A percentile compares a stretch with the other conserved stretches of the same genome.
Conservation (phyloP, 768 basidiomycete species). For the Tylopilus intermedius region DNA sequence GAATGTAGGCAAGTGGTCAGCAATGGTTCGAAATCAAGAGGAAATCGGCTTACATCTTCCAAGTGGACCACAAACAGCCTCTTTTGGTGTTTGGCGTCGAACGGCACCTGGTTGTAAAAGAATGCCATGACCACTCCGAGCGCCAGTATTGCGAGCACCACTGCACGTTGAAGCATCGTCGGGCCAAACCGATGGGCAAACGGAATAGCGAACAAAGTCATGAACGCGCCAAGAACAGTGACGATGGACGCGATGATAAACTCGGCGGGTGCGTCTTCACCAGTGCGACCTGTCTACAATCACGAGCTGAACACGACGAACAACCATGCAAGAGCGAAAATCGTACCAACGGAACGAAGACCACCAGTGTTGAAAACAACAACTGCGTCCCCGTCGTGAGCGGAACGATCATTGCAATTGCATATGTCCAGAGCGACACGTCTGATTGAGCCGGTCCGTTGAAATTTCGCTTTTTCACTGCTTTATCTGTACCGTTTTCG, state of each 20-base stretch:
- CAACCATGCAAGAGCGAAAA: neutral
- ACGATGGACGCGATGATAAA: slow-evolving; percentile 82
- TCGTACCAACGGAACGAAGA: slow-evolving; percentile 83
- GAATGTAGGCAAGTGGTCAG: slow-evolving; percentile 1
- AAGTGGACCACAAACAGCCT: slow-evolving; percentile 77
- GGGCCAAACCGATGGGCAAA: slow-evolving; percentile 70
- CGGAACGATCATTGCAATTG: slow-evolving; percentile 51
- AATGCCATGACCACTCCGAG: slow-evolving; percentile 52
- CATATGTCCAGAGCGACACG: slow-evolving; percentile 61
- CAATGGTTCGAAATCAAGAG: neutral
- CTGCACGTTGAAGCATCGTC: slow-evolving; percentile 31
- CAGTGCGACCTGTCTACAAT: slow-evolving; percentile 72
- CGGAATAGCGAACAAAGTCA: slow-evolving; percentile 58
- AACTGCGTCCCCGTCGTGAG: slow-evolving; percentile 56
- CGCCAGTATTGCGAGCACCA: slow-evolving; percentile 43
- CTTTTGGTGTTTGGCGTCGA: slow-evolving; percentile 84
- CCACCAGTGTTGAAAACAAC: slow-evolving; percentile 60
- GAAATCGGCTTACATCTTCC: slow-evolving; percentile 63
- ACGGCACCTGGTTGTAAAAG: slow-evolving; percentile 58
- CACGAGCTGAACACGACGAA: slow-evolving; percentile 2
- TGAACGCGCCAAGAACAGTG: slow-evolving; percentile 49
- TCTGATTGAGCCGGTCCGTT: slow-evolving; percentile 20
- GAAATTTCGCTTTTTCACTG: neutral
- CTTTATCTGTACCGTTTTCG: slow-evolving; percentile 2
- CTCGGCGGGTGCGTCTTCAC: slow-evolving; percentile 79